Conservation (phyloP, 2,329 filamentous ascomycete species). For the Hortaea werneckii region DNA sequence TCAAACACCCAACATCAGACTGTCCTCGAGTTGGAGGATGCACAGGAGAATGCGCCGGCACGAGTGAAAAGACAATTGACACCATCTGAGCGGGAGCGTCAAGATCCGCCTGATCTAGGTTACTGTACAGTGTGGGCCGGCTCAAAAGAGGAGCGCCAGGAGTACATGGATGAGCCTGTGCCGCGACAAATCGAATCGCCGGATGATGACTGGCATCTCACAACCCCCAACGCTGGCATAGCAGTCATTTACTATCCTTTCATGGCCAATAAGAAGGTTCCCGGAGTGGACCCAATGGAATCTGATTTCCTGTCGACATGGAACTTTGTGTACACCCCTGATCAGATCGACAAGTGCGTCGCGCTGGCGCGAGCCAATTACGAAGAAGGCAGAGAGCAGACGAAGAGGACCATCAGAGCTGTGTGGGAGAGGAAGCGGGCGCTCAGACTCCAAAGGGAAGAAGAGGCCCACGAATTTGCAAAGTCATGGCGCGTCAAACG, state of each 20-base stretch:
- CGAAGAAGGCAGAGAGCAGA: constrained; percentile 66
- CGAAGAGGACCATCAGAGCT: constrained; percentile 67
- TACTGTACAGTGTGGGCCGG: constrained; percentile 97
- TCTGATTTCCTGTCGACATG: constrained; percentile 88
- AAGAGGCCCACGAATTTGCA: constrained; percentile 28
- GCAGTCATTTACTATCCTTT: constrained; percentile 86
- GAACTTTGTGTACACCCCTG: constrained; percentile 94
- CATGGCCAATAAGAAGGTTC: constrained; percentile 67
- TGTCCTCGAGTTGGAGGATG: constrained; percentile 54
- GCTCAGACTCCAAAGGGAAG: constrained; percentile 46
- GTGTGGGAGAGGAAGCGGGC: constrained; percentile 89
- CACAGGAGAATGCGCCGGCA: constrained; percentile 56
- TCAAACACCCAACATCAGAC: constrained; percentile 49
- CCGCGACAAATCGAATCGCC: constrained; percentile 23
- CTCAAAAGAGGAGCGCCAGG: constrained; percentile 53
- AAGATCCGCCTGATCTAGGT: constrained; percentile 47
- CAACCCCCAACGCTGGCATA: constrained; percentile 71
- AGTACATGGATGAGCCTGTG: constrained; percentile 18
- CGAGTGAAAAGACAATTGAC: constrained; percentile 23
- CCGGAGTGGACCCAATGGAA: constrained; percentile 70
- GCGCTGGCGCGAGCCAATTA: constrained; percentile 79
- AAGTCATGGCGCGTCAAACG: constrained; percentile 27
- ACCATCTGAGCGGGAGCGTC: constrained; percentile 40
- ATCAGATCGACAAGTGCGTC: constrained; percentile 80
- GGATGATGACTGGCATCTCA: constrained; percentile 55